A percentile compares a stretch with the other conserved stretches of the same genome.
Evolutionary conservation across 768 basidiomycete species (phyloP).

Genomic region (Tricholoma terreum): DNA sequence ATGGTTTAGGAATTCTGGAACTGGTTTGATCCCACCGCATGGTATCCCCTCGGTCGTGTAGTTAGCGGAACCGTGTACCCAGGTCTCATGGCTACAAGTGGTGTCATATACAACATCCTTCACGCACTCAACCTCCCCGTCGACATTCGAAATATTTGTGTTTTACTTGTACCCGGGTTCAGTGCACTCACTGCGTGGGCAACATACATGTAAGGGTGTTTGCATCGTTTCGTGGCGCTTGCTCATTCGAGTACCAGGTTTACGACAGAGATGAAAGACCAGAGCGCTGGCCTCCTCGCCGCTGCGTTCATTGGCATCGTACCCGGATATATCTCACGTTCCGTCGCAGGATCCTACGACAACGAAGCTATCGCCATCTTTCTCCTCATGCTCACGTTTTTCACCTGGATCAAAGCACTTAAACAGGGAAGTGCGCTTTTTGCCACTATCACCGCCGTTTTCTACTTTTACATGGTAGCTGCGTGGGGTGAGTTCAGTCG

Average conservation of each 20-base stretch:
- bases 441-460: conserved; percentile 86
- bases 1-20: conserved; percentile 93
- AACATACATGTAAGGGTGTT: conserved; percentile 79
- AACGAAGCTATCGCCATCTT: conserved; percentile 99
- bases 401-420: conserved; percentile 93
- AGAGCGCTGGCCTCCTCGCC: conserved; percentile 93
- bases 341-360: conserved; percentile 98
- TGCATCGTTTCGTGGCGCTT: background rate
- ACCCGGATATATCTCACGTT: conserved; percentile 98
- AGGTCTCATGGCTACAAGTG: conserved; percentile 97
- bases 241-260: conserved; percentile 52
- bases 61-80: conserved; percentile 99
- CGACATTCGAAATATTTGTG: conserved; percentile 96
- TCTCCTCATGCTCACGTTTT: conserved; percentile 99
- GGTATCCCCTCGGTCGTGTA: conserved; percentile 98
- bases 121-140: conserved; percentile 93
- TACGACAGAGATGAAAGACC: conserved; percentile 93
- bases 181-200: conserved; percentile 96
- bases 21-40: conserved; percentile 99
- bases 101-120: conserved; percentile 92
- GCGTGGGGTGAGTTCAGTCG: conserved; percentile 78
- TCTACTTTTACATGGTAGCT: conserved; percentile 99
- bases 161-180: conserved; percentile 94
- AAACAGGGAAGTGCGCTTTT: conserved; percentile 92
- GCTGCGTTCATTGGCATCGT: conserved; percentile 98